Base-by-base conservation (phyloP, 345 rosid genomes). In the Acer negundo region DNA sequence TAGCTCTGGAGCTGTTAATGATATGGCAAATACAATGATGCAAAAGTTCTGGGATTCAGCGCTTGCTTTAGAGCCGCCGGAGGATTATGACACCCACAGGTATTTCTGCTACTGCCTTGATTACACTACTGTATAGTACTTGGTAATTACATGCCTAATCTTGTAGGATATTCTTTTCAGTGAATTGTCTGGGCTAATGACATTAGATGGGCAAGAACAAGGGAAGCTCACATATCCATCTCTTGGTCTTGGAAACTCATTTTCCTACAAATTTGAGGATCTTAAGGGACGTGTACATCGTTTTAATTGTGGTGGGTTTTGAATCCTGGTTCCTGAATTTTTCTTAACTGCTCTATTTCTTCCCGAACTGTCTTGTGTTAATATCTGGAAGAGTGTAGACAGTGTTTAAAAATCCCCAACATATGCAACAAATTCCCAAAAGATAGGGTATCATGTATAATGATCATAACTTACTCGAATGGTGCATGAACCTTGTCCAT, bases 1-100 rank as follows among this genome's bases (percentile, higher is more conserved):
- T 81, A 80, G 96, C 82, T 85, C 97, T 28, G 98, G 97, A 76
- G 90, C 94, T 80, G 98, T 88, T 78, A 94, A 89, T 84, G 99
- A 92, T 49, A 84, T 92, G 86, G 87, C 97, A n/a, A 94, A 81
- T 80, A 89, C 99, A 46, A 93, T 97, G 97, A 93, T 94, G 99
- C 99, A 97, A 79, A 97, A 93, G 76, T 97, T 97, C 73, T 97
- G 98, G 99, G 99, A 97, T 80, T 94, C 98, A 28, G 92, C 98
- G 16, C 94, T 97, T 83, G 87, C 97, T 17, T 87, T 94, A 79
- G 99, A 97, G 44, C 95, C 98, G 23, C 87, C 91, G 24, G 98
- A 93, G 77, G 97, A 94, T 82, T 91, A 85, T 65, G 99, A 97
- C 58, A 88, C 97, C 59, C 93, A 89, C n/a, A 96, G 99, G 97